These are phyloP conservation scores for Vanderwaltozyma yarrowii DNA, from an alignment of 805 yeast genomes.

Conservation along the genomic window DNA sequence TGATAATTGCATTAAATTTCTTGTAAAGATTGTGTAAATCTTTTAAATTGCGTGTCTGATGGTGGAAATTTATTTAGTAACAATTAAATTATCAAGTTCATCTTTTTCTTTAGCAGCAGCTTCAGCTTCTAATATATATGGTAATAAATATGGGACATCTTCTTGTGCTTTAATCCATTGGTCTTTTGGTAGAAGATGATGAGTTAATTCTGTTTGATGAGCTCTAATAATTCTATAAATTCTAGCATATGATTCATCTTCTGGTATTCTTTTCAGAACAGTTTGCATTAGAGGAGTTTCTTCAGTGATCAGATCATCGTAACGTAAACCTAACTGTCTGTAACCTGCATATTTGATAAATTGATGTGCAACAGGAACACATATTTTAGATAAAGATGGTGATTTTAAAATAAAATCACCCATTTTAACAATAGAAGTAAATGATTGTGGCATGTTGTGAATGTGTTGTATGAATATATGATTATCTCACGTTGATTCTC, in stretches of 20 bases:
- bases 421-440: slow-evolving; percentile 60
- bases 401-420: slow-evolving; percentile 74
- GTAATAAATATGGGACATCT: slow-evolving; percentile 73
- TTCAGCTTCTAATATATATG: slow-evolving; percentile 89
- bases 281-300: slow-evolving; percentile 80
- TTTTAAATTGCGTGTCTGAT: too few relatives aligned
- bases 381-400: slow-evolving; percentile 65
- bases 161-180: slow-evolving; percentile 74
- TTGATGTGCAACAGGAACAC: slow-evolving; percentile 70
- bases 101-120: slow-evolving; percentile 81
- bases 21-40: too few relatives aligned
- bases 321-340: slow-evolving; percentile 88
- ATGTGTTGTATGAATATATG: too few relatives aligned
- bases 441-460: slow-evolving; percentile 32
- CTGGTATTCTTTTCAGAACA: slow-evolving; percentile 82
- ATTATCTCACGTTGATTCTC: too few relatives aligned
- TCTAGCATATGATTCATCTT: slow-evolving; percentile 78
- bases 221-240: slow-evolving; percentile 88
- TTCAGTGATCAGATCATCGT: slow-evolving; percentile 80
- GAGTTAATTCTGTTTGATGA: slow-evolving; percentile 75
- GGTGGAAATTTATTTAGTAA: slow-evolving; percentile 23
- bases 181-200: slow-evolving; percentile 72
- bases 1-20: too few relatives aligned
- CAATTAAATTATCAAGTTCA: slow-evolving; percentile 70
- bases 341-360: slow-evolving; percentile 76